Conservation (phyloP, 1,284 basidiomycete species). For the Meira miltonrushii region DNA sequence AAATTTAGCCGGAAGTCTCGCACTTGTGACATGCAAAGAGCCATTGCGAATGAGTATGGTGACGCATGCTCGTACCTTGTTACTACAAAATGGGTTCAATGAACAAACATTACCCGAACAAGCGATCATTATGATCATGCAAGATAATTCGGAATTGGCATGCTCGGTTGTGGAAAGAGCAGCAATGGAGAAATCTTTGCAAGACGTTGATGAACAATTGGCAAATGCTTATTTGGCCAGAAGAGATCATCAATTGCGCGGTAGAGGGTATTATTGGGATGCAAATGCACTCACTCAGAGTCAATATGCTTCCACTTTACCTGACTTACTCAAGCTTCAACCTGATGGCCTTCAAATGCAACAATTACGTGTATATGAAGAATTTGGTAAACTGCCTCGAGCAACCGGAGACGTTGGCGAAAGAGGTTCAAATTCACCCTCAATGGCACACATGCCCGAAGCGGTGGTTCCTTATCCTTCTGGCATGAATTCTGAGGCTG, state of each 20-base stretch:
- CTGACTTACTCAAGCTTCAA: conserved; percentile 82
- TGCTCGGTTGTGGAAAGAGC: conserved; percentile 94
- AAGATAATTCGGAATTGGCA: conserved; percentile 89
- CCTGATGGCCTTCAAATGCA: conserved; percentile 72
- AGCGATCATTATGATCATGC: conserved; percentile 71
- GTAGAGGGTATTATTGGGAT: conserved; percentile 51
- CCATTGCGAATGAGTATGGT: conserved; percentile 87
- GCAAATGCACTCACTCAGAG: conserved; percentile 53
- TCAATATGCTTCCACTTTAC: conserved; percentile 73
- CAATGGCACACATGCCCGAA: conserved; percentile 4
- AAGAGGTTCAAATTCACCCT: neutral
- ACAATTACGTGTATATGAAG: conserved; percentile 89
- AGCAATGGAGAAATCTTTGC: conserved; percentile 90
- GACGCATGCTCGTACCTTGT: conserved; percentile 70
- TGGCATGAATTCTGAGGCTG: neutral
- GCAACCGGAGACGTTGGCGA: conserved; percentile 12
- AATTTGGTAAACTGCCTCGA: conserved; percentile 60
- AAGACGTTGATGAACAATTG: conserved; percentile 92
- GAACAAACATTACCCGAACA: conserved; percentile 57
- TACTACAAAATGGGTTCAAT: conserved; percentile 60
- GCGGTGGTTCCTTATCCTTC: neutral
- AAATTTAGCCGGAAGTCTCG: conserved; percentile 91
- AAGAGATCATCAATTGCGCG: conserved; percentile 78
- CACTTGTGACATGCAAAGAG: conserved; percentile 97
- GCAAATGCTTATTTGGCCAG: conserved; percentile 69